Conservation (phyloP, 768 basidiomycete species). For the Boletus pseudo-olivaceus region DNA sequence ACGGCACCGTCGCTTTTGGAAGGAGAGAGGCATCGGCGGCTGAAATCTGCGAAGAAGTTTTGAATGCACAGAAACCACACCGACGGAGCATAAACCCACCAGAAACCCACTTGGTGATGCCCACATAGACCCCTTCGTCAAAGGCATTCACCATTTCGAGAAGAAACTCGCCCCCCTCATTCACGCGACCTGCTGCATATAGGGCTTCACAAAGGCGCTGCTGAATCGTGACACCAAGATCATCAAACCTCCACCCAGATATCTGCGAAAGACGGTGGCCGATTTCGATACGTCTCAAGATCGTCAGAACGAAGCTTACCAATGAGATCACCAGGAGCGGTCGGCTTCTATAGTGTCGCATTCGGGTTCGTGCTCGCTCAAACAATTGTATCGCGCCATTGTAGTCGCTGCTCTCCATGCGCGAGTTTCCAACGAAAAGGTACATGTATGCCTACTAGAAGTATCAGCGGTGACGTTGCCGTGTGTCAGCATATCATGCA, state of each 20-base stretch:
- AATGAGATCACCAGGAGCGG: background rate
- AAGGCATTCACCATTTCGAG: background rate
- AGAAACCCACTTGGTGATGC: background rate
- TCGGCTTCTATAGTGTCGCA: background rate
- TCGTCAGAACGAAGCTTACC: no score
- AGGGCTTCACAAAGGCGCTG: no score
- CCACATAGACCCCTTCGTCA: background rate
- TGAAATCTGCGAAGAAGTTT: background rate
- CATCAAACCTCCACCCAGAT: no score
- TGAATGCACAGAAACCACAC: background rate
- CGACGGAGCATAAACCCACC: background rate
- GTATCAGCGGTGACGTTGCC: background rate
- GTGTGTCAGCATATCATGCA: background rate
- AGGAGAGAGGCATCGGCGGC: background rate
- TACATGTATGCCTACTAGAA: background rate
- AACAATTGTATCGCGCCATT: background rate
- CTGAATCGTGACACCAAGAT: no score
- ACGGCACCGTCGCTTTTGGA: background rate
- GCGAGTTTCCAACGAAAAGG: no score
- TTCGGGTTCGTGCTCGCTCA: background rate
- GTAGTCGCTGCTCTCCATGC: no score
- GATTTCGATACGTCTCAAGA: no score
- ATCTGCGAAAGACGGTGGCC: no score
- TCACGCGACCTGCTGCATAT: no score
- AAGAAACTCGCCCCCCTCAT: background rate